Conservation (phyloP, 768 basidiomycete species). For the Gloeopeniophorella convolvens region DNA sequence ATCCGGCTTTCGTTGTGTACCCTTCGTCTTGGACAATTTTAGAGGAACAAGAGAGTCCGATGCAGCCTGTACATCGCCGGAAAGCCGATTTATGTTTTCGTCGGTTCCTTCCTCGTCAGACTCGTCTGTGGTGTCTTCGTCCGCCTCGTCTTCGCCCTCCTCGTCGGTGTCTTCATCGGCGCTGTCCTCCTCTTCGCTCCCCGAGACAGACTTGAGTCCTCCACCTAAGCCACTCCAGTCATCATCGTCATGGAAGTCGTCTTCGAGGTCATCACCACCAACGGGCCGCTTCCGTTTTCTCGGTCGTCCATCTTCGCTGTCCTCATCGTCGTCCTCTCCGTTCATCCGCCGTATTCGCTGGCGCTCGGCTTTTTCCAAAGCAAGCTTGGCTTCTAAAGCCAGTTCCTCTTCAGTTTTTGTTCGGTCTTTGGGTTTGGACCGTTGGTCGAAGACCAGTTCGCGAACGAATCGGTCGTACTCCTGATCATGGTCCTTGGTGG, state of each 20-base stretch:
- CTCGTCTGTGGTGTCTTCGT: conserved; percentile 29
- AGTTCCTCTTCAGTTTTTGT: conserved; percentile 96
- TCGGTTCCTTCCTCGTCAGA: too few relatives aligned
- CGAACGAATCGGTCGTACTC: conserved; percentile 92
- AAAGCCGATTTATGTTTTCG: too few relatives aligned
- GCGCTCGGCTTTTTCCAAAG: conserved; percentile 80
- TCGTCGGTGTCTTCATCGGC: conserved; percentile 23
- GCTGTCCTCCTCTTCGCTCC: conserved; percentile 17
- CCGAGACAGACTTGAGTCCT: conserved; percentile 27
- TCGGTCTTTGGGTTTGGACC: conserved; percentile 90
- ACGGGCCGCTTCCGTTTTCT: conserved; percentile 48
- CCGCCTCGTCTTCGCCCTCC: conserved; percentile 28
- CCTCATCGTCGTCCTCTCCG: conserved; percentile 62
- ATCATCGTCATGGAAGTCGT: conserved; percentile 53
- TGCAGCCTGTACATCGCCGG: conserved; percentile 32
- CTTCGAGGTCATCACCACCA: conserved; percentile 87
- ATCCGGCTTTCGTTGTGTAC: background rate
- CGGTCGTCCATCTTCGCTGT: conserved; percentile 46
- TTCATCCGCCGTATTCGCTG: conserved; percentile 76
- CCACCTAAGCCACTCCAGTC: conserved; percentile 27
- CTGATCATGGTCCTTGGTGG: conserved; percentile 36
- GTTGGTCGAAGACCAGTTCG: conserved; percentile 87
- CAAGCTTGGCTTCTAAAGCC: conserved; percentile 81
- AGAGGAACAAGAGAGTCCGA: conserved; percentile 36
- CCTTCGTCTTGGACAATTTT: background rate